Evolutionary conservation across 495 filamentous ascomycete species (phyloP).

Genomic region (Aspergillus saccharolyticus): DNA sequence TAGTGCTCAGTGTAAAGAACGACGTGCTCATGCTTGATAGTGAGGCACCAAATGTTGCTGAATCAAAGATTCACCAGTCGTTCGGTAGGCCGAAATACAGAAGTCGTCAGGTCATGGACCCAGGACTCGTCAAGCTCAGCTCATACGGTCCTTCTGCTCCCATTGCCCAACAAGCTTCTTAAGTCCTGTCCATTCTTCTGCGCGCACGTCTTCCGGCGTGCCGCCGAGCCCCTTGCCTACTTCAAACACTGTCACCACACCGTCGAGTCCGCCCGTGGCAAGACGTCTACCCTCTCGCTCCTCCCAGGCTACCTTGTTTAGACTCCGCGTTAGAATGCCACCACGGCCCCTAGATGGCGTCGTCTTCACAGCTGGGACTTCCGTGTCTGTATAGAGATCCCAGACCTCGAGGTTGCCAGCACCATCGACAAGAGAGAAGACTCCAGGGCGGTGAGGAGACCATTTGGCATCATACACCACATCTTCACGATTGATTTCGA

Average conservation of each 20-base stretch:
- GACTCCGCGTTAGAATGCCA: slow-evolving; percentile 59
- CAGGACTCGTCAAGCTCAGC: slow-evolving; percentile 15
- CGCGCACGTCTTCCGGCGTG: slow-evolving; percentile 62
- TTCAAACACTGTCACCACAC: slow-evolving; percentile 87
- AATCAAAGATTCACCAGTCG: background rate
- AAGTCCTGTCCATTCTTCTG: slow-evolving; percentile 86
- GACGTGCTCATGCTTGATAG: background rate
- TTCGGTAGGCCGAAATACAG: background rate
- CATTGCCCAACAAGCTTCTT: slow-evolving; percentile 76
- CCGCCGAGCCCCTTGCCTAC: slow-evolving; percentile 81
- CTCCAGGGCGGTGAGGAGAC: slow-evolving; percentile 85
- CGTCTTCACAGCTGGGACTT: slow-evolving; percentile 78
- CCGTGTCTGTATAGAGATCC: slow-evolving; percentile 88
- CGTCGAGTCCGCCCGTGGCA: slow-evolving; percentile 86
- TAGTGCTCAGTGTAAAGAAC: background rate
- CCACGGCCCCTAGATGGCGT: slow-evolving; percentile 57
- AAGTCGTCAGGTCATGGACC: slow-evolving; percentile 5
- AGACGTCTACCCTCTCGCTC: slow-evolving; percentile 76
- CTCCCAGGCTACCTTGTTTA: slow-evolving; percentile 96
- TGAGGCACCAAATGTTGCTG: background rate
- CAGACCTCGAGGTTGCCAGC: slow-evolving; percentile 91
- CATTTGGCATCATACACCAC: slow-evolving; percentile 93
- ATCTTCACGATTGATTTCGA: slow-evolving; percentile 89
- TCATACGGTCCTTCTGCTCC: slow-evolving; percentile 46
- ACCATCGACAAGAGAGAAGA: slow-evolving; percentile 92